These are phyloP conservation scores for Schoenoplectus triqueter DNA, from an alignment of 202 grass and related monocot species.

Conservation along the genomic window DNA sequence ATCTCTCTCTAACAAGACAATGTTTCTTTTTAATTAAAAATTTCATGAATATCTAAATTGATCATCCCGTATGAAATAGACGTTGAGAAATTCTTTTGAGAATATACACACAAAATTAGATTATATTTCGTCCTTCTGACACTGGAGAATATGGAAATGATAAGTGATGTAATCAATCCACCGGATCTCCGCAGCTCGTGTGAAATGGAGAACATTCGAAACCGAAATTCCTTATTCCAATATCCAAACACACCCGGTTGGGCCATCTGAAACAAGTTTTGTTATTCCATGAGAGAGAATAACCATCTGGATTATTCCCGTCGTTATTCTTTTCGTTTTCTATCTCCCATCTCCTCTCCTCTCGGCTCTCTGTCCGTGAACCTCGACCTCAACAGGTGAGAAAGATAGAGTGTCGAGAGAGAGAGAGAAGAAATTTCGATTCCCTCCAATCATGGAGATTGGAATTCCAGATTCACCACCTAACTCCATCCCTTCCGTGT, in stretches of 20 bases:
- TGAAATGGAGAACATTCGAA: neutral
- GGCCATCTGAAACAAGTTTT: slow-evolving; percentile 2
- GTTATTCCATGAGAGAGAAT: slow-evolving; percentile 17
- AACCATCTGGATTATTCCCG: slow-evolving; percentile 32
- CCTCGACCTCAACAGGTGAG: neutral
- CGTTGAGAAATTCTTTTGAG: no score
- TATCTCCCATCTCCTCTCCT: slow-evolving; percentile 13
- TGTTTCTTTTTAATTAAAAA: neutral
- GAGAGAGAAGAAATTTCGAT: neutral
- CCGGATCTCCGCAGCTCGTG: neutral
- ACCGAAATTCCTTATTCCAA: slow-evolving; percentile 11
- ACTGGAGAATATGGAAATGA: neutral
- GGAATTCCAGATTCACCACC: slow-evolving; percentile 21
- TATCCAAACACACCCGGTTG: neutral
- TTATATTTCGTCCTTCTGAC: no score
- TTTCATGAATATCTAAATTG: neutral
- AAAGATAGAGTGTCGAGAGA: neutral
- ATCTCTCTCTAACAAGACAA: neutral
- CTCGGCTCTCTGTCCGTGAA: slow-evolving; percentile 25
- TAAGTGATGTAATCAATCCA: neutral
- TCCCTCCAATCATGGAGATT: slow-evolving; percentile 26
- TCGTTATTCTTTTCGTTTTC: slow-evolving; percentile 29
- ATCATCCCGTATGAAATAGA: neutral
- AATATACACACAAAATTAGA: no score
- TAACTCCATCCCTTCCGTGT: neutral